Evolutionary conservation across 2,329 filamentous ascomycete species (phyloP), one percentile per base, ranked within the genome.

Genomic region (Penicillium sp.): DNA sequence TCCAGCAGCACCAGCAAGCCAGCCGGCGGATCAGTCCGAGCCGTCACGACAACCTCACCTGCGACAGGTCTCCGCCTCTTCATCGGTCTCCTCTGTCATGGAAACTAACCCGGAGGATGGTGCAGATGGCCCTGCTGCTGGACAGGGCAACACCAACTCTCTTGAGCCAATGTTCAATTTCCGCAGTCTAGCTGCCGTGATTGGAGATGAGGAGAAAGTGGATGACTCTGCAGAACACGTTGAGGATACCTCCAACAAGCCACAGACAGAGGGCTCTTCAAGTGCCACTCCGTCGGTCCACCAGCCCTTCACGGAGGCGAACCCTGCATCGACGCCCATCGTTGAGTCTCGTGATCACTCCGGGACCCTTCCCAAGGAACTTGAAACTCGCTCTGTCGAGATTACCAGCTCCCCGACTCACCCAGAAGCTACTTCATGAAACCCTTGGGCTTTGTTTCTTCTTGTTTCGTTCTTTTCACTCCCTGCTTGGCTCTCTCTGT

Each of bases 141-240:
- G 44, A 4, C 74, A 76, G 13, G 70, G 71, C 56, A 71, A 69
- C 6, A 77, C 73, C 48, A 61, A 74, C 4, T 76, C 77, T 40
- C 72, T 77, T 0, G 90, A 96, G 64, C 81, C 88, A 3, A 82
- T 95, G 79, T 93, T 95, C 69, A 96, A 95, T 67, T 96, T 96
- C 64, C 78, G 83, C 49, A 95, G 88, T 58, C 72, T 97, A 21
- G 87, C 88, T 2, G 87, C 88, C 54, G 87, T 94, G 66, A 87
- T 96, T 28, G 87, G 84, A 0, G 81, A 78, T 34, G 77, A 82
- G 43, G 79, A 82, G 37, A 75, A 77, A 49, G 64, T 63, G 8
- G 66, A 67, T 6, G 63, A 61, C 46, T 60, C 61, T 33, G 48
- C 59, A 5, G 68, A 69, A 43, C 68, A 72, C 54, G 63, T 69